Conservation (phyloP, 23 red algal species). For the Gracilariopsis chorda region DNA sequence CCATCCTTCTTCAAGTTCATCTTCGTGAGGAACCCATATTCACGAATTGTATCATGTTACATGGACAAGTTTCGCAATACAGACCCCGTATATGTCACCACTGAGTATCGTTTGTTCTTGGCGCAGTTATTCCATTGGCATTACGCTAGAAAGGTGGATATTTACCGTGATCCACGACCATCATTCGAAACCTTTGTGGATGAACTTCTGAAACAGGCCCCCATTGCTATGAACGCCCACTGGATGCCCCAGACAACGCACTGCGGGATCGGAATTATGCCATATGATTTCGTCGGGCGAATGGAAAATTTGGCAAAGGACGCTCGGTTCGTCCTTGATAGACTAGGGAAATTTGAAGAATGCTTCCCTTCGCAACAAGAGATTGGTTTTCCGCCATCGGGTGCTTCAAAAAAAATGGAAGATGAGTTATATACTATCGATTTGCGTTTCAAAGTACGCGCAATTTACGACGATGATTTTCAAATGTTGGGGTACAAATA, state of each 20-base stretch:
- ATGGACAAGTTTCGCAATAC: slow-evolving; percentile 88
- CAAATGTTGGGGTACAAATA: slow-evolving; percentile 40
- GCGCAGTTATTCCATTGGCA: slow-evolving; percentile 67
- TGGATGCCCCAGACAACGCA: slow-evolving; percentile 83
- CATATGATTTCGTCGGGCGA: slow-evolving; percentile 84
- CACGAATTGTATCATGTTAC: slow-evolving; percentile 75
- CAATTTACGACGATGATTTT: slow-evolving; percentile 76
- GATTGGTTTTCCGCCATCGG: slow-evolving; percentile 83
- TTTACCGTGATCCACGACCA: slow-evolving; percentile 18
- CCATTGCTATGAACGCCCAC: slow-evolving; percentile 74
- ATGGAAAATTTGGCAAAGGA: slow-evolving; percentile 70
- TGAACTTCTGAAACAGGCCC: slow-evolving; percentile 44
- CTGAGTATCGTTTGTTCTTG: slow-evolving; percentile 74
- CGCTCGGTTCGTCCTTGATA: slow-evolving; percentile 42
- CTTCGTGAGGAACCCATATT: slow-evolving; percentile 84
- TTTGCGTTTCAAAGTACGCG: slow-evolving; percentile 52
- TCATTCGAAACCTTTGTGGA: slow-evolving; percentile 75
- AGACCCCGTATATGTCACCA: slow-evolving; percentile 14
- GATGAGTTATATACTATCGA: slow-evolving; percentile 58
- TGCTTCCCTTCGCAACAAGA: slow-evolving; percentile 65
- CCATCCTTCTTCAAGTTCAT: slow-evolving; percentile 69
- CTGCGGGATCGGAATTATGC: slow-evolving; percentile 76
- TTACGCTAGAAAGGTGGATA: slow-evolving; percentile 22
- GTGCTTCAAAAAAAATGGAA: slow-evolving; percentile 30
- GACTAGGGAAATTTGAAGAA: slow-evolving; percentile 27